phyloP scores from a whole-genome alignment of 139 green algal species.

The Chlorella vulgaris region DNA sequence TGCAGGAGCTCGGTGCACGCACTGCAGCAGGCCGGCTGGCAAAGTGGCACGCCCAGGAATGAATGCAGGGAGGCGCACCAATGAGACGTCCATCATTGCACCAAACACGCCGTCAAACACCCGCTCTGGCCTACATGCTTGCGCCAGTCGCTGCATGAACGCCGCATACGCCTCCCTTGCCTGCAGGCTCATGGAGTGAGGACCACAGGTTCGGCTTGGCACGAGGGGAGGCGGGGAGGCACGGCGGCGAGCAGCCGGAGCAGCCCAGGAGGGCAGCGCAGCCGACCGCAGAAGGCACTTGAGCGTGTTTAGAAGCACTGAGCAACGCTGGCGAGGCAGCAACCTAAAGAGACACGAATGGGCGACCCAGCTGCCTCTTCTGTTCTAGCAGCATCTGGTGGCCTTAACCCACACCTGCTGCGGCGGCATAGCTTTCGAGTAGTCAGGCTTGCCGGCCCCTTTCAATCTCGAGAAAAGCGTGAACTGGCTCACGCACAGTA shows the following conservation, averaged over 20 bases:
- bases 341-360: too few species aligned
- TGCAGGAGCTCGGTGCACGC: too few species aligned
- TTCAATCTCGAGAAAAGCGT: constrained; percentile 75
- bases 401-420: constrained; percentile 38
- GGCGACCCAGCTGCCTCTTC: too few species aligned
- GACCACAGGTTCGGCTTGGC: too few species aligned
- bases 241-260: background rate
- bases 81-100: constrained; percentile 75
- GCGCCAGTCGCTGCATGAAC: constrained; percentile 59
- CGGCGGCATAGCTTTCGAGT: constrained; percentile 71
- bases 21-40: too few species aligned
- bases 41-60: too few species aligned
- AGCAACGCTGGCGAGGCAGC: too few species aligned
- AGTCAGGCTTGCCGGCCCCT: constrained; percentile 81
- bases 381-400: background rate
- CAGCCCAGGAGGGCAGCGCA: background rate
- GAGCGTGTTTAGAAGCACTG: too few species aligned
- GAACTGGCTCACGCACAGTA: constrained; percentile 82
- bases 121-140: constrained; percentile 49
- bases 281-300: background rate
- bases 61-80: constrained; percentile 38
- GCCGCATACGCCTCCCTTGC: constrained; percentile 59
- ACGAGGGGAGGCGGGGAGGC: background rate
- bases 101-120: constrained; percentile 72
- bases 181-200: too few species aligned